Base-by-base conservation (phyloP, 768 basidiomycete genomes). In the Saitozyma podzolica region DNA sequence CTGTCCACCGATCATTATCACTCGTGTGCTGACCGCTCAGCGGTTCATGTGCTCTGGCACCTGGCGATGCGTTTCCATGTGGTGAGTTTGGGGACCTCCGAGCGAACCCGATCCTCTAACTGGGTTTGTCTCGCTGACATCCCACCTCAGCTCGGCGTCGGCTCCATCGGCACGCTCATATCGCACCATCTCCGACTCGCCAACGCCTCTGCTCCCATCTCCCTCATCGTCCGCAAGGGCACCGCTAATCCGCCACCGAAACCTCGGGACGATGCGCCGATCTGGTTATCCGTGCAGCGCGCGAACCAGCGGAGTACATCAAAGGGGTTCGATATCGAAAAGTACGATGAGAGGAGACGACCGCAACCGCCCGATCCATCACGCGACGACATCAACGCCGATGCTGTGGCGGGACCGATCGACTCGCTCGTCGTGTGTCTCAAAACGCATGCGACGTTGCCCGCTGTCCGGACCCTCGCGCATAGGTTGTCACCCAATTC, bases 151-250 rank as follows among this genome's bases (percentile, higher is more conserved):
- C 83, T 90, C 65, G 92, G 92, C 68, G 79, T 92, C 48, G 92
- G 92, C 54, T 84, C 91, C 50, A 85, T 95, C 65, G 94, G 94
- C 58, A 86, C 86, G 39, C 86, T 97, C 62, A 66, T 97, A 66
- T 84, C 92, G 14, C 86, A 89, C 77, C 85, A 94, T 76, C 85
- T 97, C 47, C 87, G 90, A 47, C 83, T 82, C 54, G 78, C 59
- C 48, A 51, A 56, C 17, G 70, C 72, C n/a, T 48, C n/a, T 1
- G 17, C 39, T 69, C 75, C 84, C 49, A 82, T 95, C 72, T 84
- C 85, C 29, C 85, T 93, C 74, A 85, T 96, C 60, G 85, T 89
- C 80, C 87, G 62, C 43, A 51, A 56, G 17, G 69, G 68, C 3
- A 29, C 29, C 5, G 29, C 29, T 2, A 29, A 29, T 5, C 29